A percentile compares a stretch with the other conserved stretches of the same genome.
These are phyloP conservation scores for Suillus ampliporus DNA, from an alignment of 768 basidiomycete species.

Conservation along the genomic window DNA sequence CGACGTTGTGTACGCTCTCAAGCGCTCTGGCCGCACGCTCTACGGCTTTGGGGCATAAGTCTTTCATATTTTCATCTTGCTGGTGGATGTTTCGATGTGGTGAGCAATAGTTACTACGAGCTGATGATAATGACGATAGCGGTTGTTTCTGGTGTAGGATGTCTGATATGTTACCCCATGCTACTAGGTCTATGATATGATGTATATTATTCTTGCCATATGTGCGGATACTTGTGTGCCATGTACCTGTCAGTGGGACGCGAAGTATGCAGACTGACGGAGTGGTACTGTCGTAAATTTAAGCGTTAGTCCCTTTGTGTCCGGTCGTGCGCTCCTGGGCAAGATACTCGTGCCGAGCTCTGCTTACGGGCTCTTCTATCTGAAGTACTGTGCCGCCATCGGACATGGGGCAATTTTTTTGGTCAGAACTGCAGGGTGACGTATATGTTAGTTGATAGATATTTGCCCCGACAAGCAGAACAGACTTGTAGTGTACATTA, in stretches of 20 bases:
- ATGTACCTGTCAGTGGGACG: neutral
- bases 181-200: constrained; percentile 5
- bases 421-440: neutral
- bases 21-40: constrained; percentile 77
- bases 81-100: neutral
- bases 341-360: too few species aligned
- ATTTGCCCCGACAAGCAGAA: neutral
- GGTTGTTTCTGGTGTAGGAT: constrained; percentile 1
- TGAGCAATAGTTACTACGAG: neutral
- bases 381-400: too few species aligned
- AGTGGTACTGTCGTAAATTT: neutral
- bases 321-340: too few species aligned
- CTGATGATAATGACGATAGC: neutral
- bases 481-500: neutral
- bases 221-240: neutral
- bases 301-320: too few species aligned
- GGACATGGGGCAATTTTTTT: too few species aligned
- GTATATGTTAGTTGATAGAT: too few species aligned
- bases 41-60: constrained; percentile 81
- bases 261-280: neutral
- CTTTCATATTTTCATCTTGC: constrained; percentile 5
- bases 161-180: neutral
- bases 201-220: constrained; percentile 6
- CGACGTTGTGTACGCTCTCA: constrained; percentile 79
- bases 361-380: too few species aligned